phyloP scores from a whole-genome alignment of 805 yeast species.

The Lipomyces sp. region DNA sequence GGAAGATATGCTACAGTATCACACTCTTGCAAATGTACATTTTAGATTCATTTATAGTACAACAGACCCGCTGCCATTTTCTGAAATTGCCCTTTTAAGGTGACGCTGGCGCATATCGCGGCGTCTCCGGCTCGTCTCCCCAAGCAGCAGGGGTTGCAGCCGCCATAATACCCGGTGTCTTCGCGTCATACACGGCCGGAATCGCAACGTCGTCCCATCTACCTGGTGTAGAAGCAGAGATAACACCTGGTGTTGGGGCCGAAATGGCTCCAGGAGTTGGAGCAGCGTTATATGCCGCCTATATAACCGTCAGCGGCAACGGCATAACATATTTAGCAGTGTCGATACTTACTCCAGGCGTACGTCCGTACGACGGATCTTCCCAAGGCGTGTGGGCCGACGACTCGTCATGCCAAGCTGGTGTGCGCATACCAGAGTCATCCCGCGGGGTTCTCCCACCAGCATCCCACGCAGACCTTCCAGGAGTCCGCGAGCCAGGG shows the following conservation, averaged over 20 bases:
- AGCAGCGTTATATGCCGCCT: conserved; percentile 42
- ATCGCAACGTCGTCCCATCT: conserved; percentile 43
- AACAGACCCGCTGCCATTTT: not conserved
- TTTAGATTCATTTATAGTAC: not conserved
- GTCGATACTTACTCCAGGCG: conserved; percentile 51
- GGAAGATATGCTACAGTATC: not conserved
- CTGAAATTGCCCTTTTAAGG: conserved; percentile 14
- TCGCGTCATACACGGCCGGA: conserved; percentile 47
- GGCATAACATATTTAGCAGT: not conserved
- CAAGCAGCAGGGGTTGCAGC: conserved; percentile 39
- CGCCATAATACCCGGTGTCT: conserved; percentile 42
- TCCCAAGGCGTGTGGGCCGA: conserved; percentile 43
- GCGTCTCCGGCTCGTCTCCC: conserved; percentile 38
- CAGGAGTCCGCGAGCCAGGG: conserved; percentile 50
- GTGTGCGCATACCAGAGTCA: conserved; percentile 50
- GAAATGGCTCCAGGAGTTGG: conserved; percentile 47
- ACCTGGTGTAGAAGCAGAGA: conserved; percentile 48
- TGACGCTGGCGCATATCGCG: conserved; percentile 41
- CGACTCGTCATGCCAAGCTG: conserved; percentile 35
- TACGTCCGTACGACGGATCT: conserved; percentile 40
- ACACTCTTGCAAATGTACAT: not conserved
- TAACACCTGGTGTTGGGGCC: conserved; percentile 52
- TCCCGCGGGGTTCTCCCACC: conserved; percentile 46
- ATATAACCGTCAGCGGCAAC: not conserved
- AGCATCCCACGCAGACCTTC: conserved; percentile 45